Evolutionary conservation across 1,139 yeast species (phyloP).

Genomic region (Saccharomyces hybrid): DNA sequence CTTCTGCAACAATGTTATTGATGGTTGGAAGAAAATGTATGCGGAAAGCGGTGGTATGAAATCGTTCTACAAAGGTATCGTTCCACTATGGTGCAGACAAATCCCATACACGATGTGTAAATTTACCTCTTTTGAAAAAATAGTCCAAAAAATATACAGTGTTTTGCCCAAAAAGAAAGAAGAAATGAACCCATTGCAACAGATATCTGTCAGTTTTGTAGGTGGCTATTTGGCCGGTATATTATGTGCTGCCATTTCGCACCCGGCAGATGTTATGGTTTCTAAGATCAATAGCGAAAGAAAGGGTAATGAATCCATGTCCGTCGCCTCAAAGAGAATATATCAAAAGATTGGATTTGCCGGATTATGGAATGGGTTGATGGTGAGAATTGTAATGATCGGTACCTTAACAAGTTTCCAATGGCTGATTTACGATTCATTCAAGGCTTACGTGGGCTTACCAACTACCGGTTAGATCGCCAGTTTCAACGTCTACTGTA

Average conservation of each 20-base stretch:
- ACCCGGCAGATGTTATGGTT: constrained; percentile 97
- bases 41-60: constrained; percentile 56
- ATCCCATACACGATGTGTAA: constrained; percentile 96
- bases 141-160: constrained; percentile 64
- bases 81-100: constrained; percentile 90
- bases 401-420: constrained; percentile 96
- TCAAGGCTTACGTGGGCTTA: constrained; percentile 81
- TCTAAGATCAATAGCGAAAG: constrained; percentile 80
- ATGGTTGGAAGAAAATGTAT: constrained; percentile 59
- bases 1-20: constrained; percentile 56
- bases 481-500: not conserved
- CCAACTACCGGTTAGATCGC: constrained; percentile 64
- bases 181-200: constrained; percentile 53
- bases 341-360: constrained; percentile 74
- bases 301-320: constrained; percentile 55
- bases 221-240: constrained; percentile 97
- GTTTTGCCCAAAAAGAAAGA: constrained; percentile 45
- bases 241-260: constrained; percentile 87
- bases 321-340: constrained; percentile 62
- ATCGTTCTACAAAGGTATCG: constrained; percentile 77
- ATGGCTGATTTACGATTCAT: constrained; percentile 92
- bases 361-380: constrained; percentile 92
- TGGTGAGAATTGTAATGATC: constrained; percentile 89
- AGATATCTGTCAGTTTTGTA: constrained; percentile 86
- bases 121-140: constrained; percentile 86